Conservation (phyloP, 1,284 basidiomycete genomes). For the Cystobasidium slooffiae region DNA sequence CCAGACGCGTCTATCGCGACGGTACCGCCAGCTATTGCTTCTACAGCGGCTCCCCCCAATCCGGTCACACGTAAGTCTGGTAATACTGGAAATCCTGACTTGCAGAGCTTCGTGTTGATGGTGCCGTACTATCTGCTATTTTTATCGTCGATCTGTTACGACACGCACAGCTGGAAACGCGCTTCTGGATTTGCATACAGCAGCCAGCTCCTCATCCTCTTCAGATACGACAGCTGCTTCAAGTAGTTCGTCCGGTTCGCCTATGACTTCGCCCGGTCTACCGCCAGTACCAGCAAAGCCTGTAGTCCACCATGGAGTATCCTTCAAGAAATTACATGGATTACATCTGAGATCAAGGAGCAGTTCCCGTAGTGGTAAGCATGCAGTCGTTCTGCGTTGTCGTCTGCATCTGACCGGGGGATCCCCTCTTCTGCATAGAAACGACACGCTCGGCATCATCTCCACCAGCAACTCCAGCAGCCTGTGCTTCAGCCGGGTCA, state of each 20-base stretch:
- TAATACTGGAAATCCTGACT: background rate
- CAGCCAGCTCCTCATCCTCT: background rate
- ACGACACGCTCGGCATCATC: background rate
- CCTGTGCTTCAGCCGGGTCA: background rate
- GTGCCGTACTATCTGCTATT: background rate
- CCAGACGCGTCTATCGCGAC: background rate
- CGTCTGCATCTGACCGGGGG: background rate
- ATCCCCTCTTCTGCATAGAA: background rate
- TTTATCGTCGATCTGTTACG: background rate
- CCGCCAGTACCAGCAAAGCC: background rate
- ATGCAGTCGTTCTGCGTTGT: background rate
- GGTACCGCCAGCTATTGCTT: background rate
- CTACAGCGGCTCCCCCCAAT: background rate
- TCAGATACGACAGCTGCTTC: background rate
- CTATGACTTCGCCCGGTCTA: background rate
- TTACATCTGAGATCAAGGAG: background rate
- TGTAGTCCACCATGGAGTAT: background rate
- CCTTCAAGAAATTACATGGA: constrained; percentile 9
- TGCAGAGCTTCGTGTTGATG: background rate
- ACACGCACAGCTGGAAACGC: background rate
- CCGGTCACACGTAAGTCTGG: background rate
- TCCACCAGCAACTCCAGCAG: background rate
- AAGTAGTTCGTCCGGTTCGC: background rate
- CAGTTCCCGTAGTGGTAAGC: background rate
- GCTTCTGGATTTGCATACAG: background rate